A percentile compares a stretch with the other conserved stretches of the same genome.
Evolutionary conservation across 2,329 filamentous ascomycete genomes (phyloP).

Genomic region (Fusarium sp.): DNA sequence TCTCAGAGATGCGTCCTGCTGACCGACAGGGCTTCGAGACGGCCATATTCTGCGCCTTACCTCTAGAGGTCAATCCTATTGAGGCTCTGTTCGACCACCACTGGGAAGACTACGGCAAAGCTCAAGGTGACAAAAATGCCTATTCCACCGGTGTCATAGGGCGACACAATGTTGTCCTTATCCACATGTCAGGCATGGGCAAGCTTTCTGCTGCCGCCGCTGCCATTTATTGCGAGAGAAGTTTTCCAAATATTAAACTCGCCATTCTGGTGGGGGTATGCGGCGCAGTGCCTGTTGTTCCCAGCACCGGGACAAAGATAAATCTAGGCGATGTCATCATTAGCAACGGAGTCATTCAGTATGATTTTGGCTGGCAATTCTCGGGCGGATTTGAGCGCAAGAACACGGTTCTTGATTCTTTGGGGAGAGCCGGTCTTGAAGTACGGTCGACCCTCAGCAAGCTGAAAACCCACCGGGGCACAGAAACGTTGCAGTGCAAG

Average conservation of each 20-base stretch:
- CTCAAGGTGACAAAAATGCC: background rate
- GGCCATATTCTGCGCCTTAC: constrained; percentile 11
- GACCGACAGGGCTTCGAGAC: background rate
- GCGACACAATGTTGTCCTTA: background rate
- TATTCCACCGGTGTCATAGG: background rate
- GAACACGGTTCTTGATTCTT: fast-evolving
- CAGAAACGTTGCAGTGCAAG: fast-evolving
- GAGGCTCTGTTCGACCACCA: constrained; percentile 1
- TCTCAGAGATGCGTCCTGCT: background rate
- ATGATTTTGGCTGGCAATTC: background rate
- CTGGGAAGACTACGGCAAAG: constrained; percentile 7
- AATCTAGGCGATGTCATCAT: background rate
- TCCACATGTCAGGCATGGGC: background rate
- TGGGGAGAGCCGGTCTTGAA: background rate
- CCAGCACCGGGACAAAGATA: fast-evolving
- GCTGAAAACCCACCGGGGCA: fast-evolving
- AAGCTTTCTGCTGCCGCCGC: background rate
- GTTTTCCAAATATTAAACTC: background rate
- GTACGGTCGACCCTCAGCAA: fast-evolving
- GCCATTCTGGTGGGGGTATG: background rate
- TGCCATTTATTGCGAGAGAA: background rate
- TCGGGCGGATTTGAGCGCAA: background rate
- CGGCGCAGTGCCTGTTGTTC: background rate
- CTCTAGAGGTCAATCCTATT: background rate
- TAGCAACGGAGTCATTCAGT: background rate